Evolutionary conservation across 2,329 filamentous ascomycete genomes (phyloP).

Genomic region (Nakataea oryzae): DNA sequence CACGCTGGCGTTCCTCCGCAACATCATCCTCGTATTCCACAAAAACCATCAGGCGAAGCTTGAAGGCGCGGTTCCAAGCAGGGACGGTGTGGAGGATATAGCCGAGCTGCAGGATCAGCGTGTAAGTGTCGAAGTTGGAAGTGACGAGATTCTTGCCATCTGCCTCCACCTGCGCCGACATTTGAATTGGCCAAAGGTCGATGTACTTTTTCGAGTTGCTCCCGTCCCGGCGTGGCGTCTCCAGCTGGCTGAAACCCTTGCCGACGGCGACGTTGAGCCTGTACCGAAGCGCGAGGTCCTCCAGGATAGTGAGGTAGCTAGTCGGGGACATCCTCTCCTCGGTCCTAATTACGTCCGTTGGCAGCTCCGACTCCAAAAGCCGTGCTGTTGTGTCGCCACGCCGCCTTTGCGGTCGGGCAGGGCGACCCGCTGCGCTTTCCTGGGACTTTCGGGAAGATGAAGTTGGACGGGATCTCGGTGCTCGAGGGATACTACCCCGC

Average conservation of each 20-base stretch:
- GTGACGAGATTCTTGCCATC: slow-evolving; percentile 61
- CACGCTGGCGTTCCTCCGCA: slow-evolving; percentile 62
- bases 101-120: slow-evolving; percentile 76
- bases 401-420: slow-evolving; percentile 17
- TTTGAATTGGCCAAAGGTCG: slow-evolving; percentile 87
- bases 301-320: slow-evolving; percentile 72
- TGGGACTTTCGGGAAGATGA: neutral
- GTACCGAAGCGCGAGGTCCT: slow-evolving; percentile 67
- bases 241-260: slow-evolving; percentile 67
- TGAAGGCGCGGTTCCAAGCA: slow-evolving; percentile 66
- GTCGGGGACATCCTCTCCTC: slow-evolving; percentile 59
- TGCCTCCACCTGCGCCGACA: slow-evolving; percentile 72
- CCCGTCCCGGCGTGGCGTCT: slow-evolving; percentile 54
- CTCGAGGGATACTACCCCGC: neutral
- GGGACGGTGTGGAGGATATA: slow-evolving; percentile 76
- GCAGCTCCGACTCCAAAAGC: slow-evolving; percentile 47
- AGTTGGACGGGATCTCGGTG: neutral
- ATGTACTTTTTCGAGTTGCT: slow-evolving; percentile 64
- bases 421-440: neutral
- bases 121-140: slow-evolving; percentile 84
- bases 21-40: slow-evolving; percentile 84
- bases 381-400: slow-evolving; percentile 45
- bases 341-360: slow-evolving; percentile 58
- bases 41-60: slow-evolving; percentile 70
- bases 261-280: slow-evolving; percentile 79